phyloP scores from a whole-genome alignment of 306 rosid species.

The Dryas octopetala region DNA sequence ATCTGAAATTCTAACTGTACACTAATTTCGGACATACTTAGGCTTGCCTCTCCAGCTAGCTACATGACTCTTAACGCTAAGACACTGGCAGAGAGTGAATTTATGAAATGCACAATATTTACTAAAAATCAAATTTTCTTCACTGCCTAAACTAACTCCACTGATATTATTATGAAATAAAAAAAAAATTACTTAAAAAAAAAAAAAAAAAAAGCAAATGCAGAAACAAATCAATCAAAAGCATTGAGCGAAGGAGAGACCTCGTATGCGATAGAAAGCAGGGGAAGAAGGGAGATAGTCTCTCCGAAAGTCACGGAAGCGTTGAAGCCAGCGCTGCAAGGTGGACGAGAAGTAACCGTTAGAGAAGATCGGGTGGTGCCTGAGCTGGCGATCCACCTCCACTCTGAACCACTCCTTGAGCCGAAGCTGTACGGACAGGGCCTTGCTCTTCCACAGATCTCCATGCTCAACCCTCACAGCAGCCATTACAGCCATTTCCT shows the following conservation, averaged over 20 bases:
- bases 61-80: background rate
- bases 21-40: background rate
- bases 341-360: constrained; percentile 62
- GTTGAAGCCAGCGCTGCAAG: constrained; percentile 56
- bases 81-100: background rate
- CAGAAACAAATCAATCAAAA: background rate
- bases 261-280: constrained; percentile 75
- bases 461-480: constrained; percentile 66
- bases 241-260: constrained; percentile 11
- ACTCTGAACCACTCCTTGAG: constrained; percentile 80
- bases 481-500: constrained; percentile 17
- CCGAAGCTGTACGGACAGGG: constrained; percentile 61
- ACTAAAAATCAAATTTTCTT: too few species aligned
- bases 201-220: background rate
- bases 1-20: background rate
- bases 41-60: background rate
- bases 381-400: constrained; percentile 71
- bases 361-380: constrained; percentile 40
- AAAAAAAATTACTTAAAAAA: too few species aligned
- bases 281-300: constrained; percentile 79
- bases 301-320: constrained; percentile 70
- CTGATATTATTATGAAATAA: too few species aligned
- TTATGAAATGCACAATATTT: background rate
- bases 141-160: too few species aligned
- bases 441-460: constrained; percentile 88